phyloP scores from a whole-genome alignment of 495 filamentous ascomycete genomes.

The Talaromyces proteolyticus region DNA sequence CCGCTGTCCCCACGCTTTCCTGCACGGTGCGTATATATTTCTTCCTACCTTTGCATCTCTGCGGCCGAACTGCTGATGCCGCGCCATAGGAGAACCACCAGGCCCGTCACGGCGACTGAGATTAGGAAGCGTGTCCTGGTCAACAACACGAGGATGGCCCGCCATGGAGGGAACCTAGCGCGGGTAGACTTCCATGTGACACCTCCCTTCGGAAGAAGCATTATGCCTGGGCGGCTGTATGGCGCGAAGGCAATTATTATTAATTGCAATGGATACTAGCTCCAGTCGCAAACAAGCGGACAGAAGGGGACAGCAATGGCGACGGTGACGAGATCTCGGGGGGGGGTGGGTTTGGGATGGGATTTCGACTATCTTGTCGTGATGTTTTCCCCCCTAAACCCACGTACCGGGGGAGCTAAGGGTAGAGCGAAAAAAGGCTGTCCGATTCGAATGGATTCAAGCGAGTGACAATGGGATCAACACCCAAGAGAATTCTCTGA shows the following conservation, averaged over 20 bases:
- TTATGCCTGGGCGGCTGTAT: too few relatives aligned
- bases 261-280: too few relatives aligned
- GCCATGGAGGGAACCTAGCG: slow-evolving; percentile 72
- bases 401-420: too few relatives aligned
- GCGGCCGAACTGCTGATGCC: slow-evolving; percentile 73
- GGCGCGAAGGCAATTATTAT: too few relatives aligned
- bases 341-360: too few relatives aligned
- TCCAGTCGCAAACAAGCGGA: too few relatives aligned
- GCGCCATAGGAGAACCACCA: slow-evolving; percentile 85
- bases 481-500: neutral
- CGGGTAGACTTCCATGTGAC: slow-evolving; percentile 89
- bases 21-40: neutral
- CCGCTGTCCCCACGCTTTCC: neutral
- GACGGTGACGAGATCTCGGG: too few relatives aligned
- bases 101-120: slow-evolving; percentile 61
- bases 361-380: too few relatives aligned
- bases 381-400: too few relatives aligned
- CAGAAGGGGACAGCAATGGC: too few relatives aligned
- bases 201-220: slow-evolving; percentile 83
- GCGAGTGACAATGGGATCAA: neutral
- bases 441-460: neutral
- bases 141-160: slow-evolving; percentile 71
- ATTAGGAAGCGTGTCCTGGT: slow-evolving; percentile 76
- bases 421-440: too few relatives aligned
- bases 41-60: slow-evolving; percentile 83